A percentile compares a stretch with the other conserved stretches of the same genome.
Evolutionary conservation across 768 basidiomycete genomes (phyloP).

Genomic region (Tulasnella sp.): DNA sequence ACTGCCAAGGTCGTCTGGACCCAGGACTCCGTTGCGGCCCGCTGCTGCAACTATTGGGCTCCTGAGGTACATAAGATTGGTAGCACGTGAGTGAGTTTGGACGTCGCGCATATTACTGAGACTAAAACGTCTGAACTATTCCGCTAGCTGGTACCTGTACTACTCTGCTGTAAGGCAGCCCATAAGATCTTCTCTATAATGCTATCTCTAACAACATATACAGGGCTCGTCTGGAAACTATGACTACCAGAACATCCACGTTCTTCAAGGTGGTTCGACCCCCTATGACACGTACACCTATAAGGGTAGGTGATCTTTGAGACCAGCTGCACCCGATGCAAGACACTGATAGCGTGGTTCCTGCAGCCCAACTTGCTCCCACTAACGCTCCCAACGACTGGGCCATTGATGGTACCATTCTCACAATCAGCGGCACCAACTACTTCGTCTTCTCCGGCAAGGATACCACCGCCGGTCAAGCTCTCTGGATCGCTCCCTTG

Average conservation of each 20-base stretch:
- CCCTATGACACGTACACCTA: not conserved
- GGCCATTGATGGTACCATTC: not conserved
- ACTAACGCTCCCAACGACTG: not conserved
- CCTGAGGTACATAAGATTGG: not conserved
- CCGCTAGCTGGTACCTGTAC: not conserved
- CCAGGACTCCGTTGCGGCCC: not conserved
- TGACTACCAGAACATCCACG: not conserved
- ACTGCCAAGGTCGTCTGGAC: not conserved
- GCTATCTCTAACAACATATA: not conserved
- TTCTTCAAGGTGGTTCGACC: not conserved
- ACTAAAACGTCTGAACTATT: no score
- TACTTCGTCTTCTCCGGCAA: constrained; percentile 3
- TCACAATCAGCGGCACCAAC: not conserved
- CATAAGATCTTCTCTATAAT: not conserved
- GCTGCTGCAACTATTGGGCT: not conserved
- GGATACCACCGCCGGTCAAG: not conserved
- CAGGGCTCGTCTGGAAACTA: not conserved
- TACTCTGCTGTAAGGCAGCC: not conserved
- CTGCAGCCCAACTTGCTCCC: not conserved
- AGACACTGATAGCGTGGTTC: no score
- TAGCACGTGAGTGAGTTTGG: not conserved
- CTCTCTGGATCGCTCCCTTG: not conserved
- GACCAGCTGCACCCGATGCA: no score
- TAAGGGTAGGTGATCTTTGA: not conserved
- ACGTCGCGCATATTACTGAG: no score